Conservation (phyloP, 495 filamentous ascomycete species). For the Talaromyces stipitatus region DNA sequence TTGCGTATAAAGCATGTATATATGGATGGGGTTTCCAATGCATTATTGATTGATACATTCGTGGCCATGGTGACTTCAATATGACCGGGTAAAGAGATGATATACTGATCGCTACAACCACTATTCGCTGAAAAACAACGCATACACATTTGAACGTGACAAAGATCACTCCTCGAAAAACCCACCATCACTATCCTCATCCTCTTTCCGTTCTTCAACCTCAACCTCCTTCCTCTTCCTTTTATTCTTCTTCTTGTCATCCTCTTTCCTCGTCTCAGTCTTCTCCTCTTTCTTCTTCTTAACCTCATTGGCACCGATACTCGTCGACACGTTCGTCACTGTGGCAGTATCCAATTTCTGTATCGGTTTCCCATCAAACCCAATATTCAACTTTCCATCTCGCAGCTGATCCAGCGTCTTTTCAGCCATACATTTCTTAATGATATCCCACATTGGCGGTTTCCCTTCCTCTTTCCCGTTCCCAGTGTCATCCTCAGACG, state of each 20-base stretch:
- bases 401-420: slow-evolving; percentile 52
- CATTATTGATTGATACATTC: too few species aligned
- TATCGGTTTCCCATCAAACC: slow-evolving; percentile 14
- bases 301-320: slow-evolving; percentile 2
- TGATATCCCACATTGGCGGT: slow-evolving; percentile 58
- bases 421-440: slow-evolving; percentile 63
- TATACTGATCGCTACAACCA: background rate
- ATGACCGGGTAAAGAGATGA: background rate
- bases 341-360: background rate
- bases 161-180: slow-evolving; percentile 37
- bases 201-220: slow-evolving; percentile 12
- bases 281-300: slow-evolving; percentile 9
- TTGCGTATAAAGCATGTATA: background rate
- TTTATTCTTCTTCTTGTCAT: too few species aligned
- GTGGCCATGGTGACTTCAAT: too few species aligned
- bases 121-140: too few species aligned
- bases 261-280: slow-evolving; percentile 14
- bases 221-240: slow-evolving; percentile 7
- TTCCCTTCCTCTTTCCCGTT: slow-evolving; percentile 17
- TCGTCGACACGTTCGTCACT: background rate
- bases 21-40: background rate
- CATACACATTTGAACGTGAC: background rate
- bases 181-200: slow-evolving; percentile 48
- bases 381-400: slow-evolving; percentile 38
- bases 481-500: slow-evolving; percentile 12